Evolutionary conservation across 768 basidiomycete genomes (phyloP).

Genomic region (Favolaschia claudopus): DNA sequence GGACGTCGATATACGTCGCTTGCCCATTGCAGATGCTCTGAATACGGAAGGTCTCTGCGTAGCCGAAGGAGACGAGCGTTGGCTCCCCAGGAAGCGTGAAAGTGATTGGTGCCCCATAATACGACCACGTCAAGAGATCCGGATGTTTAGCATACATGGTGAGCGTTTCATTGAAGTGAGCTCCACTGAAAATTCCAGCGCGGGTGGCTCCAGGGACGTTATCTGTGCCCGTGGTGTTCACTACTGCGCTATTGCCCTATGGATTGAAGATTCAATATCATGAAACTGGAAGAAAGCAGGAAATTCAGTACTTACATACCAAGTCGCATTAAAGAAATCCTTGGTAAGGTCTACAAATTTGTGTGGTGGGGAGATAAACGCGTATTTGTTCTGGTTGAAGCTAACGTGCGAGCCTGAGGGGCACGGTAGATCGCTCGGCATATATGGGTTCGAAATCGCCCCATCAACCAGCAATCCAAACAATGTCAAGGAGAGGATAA

Average conservation of each 20-base stretch:
- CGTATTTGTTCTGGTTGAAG: conserved; percentile 18
- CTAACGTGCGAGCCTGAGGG: neutral
- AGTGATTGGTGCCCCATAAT: neutral
- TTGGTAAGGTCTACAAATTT: conserved; percentile 11
- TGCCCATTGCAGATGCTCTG: neutral
- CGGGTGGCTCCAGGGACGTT: conserved; percentile 12
- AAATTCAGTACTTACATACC: conserved; percentile 23
- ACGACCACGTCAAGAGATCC: neutral
- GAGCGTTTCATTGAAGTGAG: neutral
- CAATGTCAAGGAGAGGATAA: too few species aligned
- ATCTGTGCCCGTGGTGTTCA: neutral
- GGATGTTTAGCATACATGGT: neutral
- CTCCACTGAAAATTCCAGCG: neutral
- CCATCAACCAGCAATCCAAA: too few species aligned
- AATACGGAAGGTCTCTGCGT: conserved; percentile 2
- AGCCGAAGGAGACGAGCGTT: neutral
- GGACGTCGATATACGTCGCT: conserved; percentile 9
- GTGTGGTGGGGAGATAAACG: conserved; percentile 6
- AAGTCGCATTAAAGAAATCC: conserved; percentile 14
- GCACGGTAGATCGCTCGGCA: conserved; percentile 3
- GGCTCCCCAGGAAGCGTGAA: neutral
- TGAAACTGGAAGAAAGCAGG: neutral
- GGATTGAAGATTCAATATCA: neutral
- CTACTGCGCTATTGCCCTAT: neutral
- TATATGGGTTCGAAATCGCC: too few species aligned